Percentiles rank a stretch among this genome's conserved stretches.
phyloP scores from a whole-genome alignment of 2,329 filamentous ascomycete species.

The Paecilomyces sp. region DNA sequence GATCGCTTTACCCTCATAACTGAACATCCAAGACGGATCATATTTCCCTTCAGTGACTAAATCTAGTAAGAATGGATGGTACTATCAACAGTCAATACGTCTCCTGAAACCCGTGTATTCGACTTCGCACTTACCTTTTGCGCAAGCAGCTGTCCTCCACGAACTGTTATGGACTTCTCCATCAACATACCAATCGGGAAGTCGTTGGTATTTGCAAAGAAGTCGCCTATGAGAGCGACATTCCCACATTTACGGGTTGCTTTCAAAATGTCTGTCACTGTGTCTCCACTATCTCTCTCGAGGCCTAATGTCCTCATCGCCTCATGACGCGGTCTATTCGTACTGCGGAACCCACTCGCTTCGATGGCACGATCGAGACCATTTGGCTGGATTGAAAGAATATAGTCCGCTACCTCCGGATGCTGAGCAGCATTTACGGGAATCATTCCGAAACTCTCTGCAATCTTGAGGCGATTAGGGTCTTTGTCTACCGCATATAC shows the following conservation, averaged over 20 bases:
- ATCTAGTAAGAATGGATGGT: constrained; percentile 22
- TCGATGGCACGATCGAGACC: constrained; percentile 23
- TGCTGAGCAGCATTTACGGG: constrained; percentile 17
- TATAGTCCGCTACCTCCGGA: constrained; percentile 19
- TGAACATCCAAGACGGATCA: constrained; percentile 24
- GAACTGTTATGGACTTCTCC: constrained; percentile 25
- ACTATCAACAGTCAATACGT: constrained; percentile 11
- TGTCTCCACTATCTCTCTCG: constrained; percentile 21
- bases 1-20: constrained; percentile 12
- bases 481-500: constrained; percentile 29
- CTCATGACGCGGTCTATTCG: constrained; percentile 12
- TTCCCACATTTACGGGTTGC: constrained; percentile 22
- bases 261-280: constrained; percentile 19
- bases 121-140: constrained; percentile 12
- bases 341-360: constrained; percentile 21
- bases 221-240: constrained; percentile 22
- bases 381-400: constrained; percentile 20
- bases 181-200: constrained; percentile 25
- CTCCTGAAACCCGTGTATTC: neutral
- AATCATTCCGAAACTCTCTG: constrained; percentile 21
- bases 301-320: constrained; percentile 15
- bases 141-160: constrained; percentile 18
- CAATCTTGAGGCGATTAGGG: constrained; percentile 17
- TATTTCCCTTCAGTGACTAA: constrained; percentile 16
- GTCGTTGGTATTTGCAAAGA: constrained; percentile 19